Evolutionary conservation across 1,284 basidiomycete genomes (phyloP).

Genomic region (Chondrostereum purpureum): DNA sequence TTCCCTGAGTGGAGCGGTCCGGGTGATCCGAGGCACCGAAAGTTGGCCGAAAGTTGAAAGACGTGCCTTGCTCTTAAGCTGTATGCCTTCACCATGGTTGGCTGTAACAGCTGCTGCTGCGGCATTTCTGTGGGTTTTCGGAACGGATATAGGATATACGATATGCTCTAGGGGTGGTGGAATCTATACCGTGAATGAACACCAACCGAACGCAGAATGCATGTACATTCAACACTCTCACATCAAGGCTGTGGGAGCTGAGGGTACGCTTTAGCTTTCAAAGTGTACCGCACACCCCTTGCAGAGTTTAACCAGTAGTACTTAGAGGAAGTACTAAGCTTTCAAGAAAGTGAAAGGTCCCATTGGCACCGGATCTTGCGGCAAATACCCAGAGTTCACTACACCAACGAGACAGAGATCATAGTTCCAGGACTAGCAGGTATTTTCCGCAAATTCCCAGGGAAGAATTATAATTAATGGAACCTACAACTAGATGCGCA

Average conservation of each 20-base stretch:
- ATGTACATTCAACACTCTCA: slow-evolving; percentile 52
- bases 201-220: slow-evolving; percentile 51
- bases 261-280: no score
- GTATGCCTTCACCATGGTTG: background rate
- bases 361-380: background rate
- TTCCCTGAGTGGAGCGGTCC: no score
- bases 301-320: background rate
- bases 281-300: no score
- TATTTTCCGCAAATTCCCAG: slow-evolving; percentile 23
- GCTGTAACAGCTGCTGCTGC: background rate
- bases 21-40: no score
- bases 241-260: slow-evolving; percentile 51
- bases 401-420: slow-evolving; percentile 39
- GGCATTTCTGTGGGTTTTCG: background rate
- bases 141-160: slow-evolving; percentile 26
- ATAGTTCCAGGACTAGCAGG: slow-evolving; percentile 70
- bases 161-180: slow-evolving; percentile 37
- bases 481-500: slow-evolving; percentile 10
- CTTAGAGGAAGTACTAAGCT: background rate
- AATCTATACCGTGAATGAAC: slow-evolving; percentile 51
- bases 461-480: no score
- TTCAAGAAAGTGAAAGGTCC: background rate
- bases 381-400: slow-evolving; percentile 31
- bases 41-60: no score
- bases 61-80: no score